Percentiles rank a stretch among this genome's conserved stretches.
phyloP scores from a whole-genome alignment of 345 rosid genomes.

The Camelina sativa region DNA sequence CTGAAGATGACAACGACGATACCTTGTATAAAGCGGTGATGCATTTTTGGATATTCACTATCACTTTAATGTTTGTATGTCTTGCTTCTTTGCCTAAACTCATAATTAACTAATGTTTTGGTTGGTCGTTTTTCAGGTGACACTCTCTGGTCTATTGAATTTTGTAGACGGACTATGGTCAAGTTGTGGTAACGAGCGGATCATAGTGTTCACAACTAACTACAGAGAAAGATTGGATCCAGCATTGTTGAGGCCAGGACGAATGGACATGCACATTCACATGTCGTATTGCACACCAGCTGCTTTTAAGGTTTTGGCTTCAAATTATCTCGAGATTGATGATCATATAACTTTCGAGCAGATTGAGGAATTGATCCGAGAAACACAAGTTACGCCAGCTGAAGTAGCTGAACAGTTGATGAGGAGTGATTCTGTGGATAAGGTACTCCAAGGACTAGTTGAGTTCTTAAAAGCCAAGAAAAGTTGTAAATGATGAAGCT shows the following conservation, averaged over 20 bases:
- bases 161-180: constrained; percentile 75
- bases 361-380: constrained; percentile 44
- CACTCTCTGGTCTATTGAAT: constrained; percentile 60
- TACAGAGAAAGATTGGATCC: constrained; percentile 64
- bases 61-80: background rate
- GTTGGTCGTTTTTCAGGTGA: constrained; percentile 35
- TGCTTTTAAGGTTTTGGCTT: constrained; percentile 48
- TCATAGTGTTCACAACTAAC: constrained; percentile 74
- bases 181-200: constrained; percentile 67
- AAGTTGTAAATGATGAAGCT: constrained; percentile 25
- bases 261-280: constrained; percentile 74
- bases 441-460: constrained; percentile 42
- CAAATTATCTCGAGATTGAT: constrained; percentile 49
- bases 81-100: background rate
- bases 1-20: background rate
- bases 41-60: background rate
- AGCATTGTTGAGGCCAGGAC: constrained; percentile 67
- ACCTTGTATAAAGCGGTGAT: constrained; percentile 22
- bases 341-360: constrained; percentile 41
- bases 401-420: constrained; percentile 57
- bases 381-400: constrained; percentile 50
- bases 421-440: constrained; percentile 49
- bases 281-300: constrained; percentile 59
- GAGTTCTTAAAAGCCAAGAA: constrained; percentile 46
- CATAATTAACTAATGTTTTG: constrained; percentile 7